phyloP scores from a whole-genome alignment of 768 basidiomycete species.

The Tubosaeta sp. region DNA sequence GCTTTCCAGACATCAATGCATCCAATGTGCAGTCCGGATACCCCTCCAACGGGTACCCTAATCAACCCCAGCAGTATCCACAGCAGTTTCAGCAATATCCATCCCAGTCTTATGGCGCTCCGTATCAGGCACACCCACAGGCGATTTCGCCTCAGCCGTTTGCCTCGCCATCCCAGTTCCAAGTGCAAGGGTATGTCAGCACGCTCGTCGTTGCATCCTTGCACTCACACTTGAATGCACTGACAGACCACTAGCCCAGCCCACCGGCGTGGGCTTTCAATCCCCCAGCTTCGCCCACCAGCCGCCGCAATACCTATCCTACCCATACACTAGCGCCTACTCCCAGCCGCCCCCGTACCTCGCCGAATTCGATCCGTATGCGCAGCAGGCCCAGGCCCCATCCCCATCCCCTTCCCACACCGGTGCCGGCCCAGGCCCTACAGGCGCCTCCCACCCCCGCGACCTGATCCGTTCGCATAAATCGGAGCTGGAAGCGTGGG shows the following conservation, averaged over 20 bases:
- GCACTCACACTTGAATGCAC: not conserved
- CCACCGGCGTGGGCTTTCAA: slow-evolving; percentile 38
- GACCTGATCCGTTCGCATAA: slow-evolving; percentile 66
- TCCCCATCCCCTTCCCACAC: too few species aligned
- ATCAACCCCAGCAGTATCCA: slow-evolving; percentile 33
- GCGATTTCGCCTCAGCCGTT: slow-evolving; percentile 9
- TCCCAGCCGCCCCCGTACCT: slow-evolving; percentile 1
- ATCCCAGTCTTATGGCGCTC: slow-evolving; percentile 10
- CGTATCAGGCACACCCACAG: slow-evolving; percentile 19
- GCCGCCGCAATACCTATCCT: slow-evolving; percentile 20
- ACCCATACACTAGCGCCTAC: slow-evolving; percentile 29
- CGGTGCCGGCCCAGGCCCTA: slow-evolving; percentile 13
- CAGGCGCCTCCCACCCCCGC: slow-evolving; percentile 54
- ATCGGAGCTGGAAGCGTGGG: slow-evolving; percentile 67
- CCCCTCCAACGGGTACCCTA: slow-evolving; percentile 21
- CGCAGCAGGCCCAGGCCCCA: slow-evolving; percentile 9
- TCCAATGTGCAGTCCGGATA: slow-evolving; percentile 10
- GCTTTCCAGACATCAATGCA: slow-evolving; percentile 62
- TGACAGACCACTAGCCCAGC: slow-evolving; percentile 29
- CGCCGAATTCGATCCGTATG: slow-evolving; percentile 41
- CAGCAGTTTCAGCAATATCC: slow-evolving; percentile 34
- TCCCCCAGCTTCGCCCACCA: slow-evolving; percentile 52
- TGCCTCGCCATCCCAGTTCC: slow-evolving; percentile 20
- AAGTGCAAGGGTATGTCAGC: slow-evolving; percentile 18
- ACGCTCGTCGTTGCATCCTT: not conserved